Evolutionary conservation across 1,284 basidiomycete species (phyloP).

Genomic region (Ceratobasidium theobromae): DNA sequence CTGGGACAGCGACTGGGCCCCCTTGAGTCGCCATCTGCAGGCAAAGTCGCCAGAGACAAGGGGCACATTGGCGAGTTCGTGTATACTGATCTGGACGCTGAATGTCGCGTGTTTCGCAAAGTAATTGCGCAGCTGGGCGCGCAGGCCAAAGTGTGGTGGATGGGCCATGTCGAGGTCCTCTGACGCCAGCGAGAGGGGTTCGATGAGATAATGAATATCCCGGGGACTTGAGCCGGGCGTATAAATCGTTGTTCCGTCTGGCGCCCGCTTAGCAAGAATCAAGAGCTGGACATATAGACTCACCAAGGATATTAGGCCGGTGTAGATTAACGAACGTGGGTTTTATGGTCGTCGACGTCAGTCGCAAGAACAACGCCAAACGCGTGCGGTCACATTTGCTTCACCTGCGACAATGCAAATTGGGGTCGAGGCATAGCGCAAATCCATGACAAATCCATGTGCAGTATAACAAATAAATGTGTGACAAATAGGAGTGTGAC

Average conservation of each 20-base stretch:
- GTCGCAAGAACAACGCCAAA: no score
- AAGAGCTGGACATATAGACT: no score
- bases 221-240: not conserved
- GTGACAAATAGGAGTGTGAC: not conserved
- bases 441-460: not conserved
- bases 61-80: slow-evolving; percentile 74
- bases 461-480: no score
- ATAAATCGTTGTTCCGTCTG: not conserved
- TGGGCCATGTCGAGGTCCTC: not conserved
- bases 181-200: not conserved
- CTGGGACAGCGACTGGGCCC: slow-evolving; percentile 41
- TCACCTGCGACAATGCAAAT: not conserved
- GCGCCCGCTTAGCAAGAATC: no score
- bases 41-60: slow-evolving; percentile 74
- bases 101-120: slow-evolving; percentile 58
- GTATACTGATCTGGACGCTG: slow-evolving; percentile 62
- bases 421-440: not conserved
- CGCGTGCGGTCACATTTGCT: not conserved
- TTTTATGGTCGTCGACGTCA: no score
- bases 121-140: slow-evolving; percentile 25
- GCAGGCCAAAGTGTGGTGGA: slow-evolving; percentile 25
- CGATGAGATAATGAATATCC: not conserved
- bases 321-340: no score
- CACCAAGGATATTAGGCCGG: no score
- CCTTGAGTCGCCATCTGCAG: slow-evolving; percentile 74